Conservation (phyloP, 2,329 filamentous ascomycete genomes). For the Capronia coronata region DNA sequence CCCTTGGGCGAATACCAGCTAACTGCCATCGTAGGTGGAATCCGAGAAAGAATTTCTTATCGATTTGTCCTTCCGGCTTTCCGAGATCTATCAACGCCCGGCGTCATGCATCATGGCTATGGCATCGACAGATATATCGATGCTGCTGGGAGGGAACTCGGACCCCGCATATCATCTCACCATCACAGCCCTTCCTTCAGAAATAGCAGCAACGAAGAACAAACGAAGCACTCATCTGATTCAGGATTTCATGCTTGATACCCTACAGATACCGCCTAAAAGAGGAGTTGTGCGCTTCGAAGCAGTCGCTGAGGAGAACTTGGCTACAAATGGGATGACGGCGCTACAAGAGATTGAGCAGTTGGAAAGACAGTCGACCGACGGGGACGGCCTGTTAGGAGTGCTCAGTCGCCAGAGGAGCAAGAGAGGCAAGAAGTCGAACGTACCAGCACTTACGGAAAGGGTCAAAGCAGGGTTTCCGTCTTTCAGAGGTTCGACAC, state of each 20-base stretch:
- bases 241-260: slow-evolving; percentile 66
- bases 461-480: slow-evolving; percentile 15
- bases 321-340: slow-evolving; percentile 66
- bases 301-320: slow-evolving; percentile 61
- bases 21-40: slow-evolving; percentile 47
- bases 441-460: slow-evolving; percentile 15
- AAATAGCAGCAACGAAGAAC: slow-evolving; percentile 68
- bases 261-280: slow-evolving; percentile 58
- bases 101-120: slow-evolving; percentile 67
- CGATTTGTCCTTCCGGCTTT: slow-evolving; percentile 65
- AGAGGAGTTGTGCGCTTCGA: slow-evolving; percentile 70
- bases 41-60: slow-evolving; percentile 71
- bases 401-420: slow-evolving; percentile 34
- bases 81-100: slow-evolving; percentile 67
- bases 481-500: slow-evolving; percentile 20
- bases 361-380: slow-evolving; percentile 42
- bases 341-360: slow-evolving; percentile 61
- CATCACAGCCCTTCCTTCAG: slow-evolving; percentile 61
- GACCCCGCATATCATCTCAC: slow-evolving; percentile 74
- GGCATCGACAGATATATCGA: slow-evolving; percentile 66
- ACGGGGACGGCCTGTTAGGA: slow-evolving; percentile 37
- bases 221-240: slow-evolving; percentile 73
- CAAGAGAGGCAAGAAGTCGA: slow-evolving; percentile 29
- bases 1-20: slow-evolving; percentile 15
- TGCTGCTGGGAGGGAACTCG: slow-evolving; percentile 68